These are phyloP conservation scores for Phalaenopsis hybrid DNA, from an alignment of 116 monocot genomes.

Conservation along the genomic window DNA sequence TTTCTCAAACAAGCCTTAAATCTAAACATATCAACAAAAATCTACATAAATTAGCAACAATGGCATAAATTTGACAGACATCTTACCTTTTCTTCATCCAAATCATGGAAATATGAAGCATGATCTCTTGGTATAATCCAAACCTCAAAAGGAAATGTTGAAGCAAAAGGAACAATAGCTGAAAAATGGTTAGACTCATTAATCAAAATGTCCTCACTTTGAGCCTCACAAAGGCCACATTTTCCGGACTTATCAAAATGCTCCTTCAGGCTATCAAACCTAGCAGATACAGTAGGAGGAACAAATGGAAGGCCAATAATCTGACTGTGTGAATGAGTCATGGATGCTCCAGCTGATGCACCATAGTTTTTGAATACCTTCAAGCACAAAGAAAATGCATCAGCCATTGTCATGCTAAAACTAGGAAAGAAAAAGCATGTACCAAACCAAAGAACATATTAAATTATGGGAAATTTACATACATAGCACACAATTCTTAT, in stretches of 20 bases:
- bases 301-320: conserved; percentile 80
- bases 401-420: conserved; percentile 1
- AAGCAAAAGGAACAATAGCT: conserved; percentile 74
- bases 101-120: conserved; percentile 68
- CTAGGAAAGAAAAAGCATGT: not conserved
- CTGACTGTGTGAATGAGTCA: conserved; percentile 97
- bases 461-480: not conserved
- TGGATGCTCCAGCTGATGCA: conserved; percentile 88
- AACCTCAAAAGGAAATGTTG: conserved; percentile 84
- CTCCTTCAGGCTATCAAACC: conserved; percentile 64
- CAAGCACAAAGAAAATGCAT: not conserved
- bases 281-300: conserved; percentile 53
- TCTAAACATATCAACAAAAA: not conserved
- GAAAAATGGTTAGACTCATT: conserved; percentile 60
- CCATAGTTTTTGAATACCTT: conserved; percentile 98
- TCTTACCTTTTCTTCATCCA: conserved; percentile 66
- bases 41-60: not conserved
- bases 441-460: not conserved
- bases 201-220: conserved; percentile 34
- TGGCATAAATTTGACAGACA: not conserved
- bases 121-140: conserved; percentile 87
- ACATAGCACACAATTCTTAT: not conserved
- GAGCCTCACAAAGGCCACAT: conserved; percentile 70
- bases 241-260: conserved; percentile 46
- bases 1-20: not conserved